Percentiles rank a stretch among this genome's conserved stretches.
Conservation (phyloP, 2,329 filamentous ascomycete genomes). For the Ophiostoma ips region DNA sequence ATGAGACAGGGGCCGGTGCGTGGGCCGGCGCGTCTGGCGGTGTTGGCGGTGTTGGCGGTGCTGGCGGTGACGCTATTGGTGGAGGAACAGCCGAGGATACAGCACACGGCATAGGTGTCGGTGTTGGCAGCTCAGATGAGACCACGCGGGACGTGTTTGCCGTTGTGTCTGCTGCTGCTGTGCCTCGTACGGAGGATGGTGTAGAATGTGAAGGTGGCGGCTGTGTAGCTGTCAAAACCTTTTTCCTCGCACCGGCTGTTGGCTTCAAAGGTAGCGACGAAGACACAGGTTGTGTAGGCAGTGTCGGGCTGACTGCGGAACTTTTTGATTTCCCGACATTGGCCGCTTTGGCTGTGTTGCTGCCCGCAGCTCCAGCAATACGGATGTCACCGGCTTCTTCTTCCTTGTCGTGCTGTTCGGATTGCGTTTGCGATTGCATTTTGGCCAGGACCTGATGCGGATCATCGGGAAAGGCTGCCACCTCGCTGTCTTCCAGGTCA, state of each 20-base stretch:
- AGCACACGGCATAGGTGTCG: no score
- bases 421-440: constrained; percentile 14
- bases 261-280: not conserved
- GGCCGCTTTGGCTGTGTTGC: not conserved
- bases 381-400: not conserved
- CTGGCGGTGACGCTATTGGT: not conserved
- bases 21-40: constrained; percentile 11
- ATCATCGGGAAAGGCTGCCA: constrained; percentile 20
- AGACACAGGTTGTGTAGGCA: not conserved
- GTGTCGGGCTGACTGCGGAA: not conserved
- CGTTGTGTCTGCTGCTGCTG: no score
- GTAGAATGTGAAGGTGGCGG: not conserved
- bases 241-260: not conserved
- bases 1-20: no score
- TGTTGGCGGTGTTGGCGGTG: not conserved
- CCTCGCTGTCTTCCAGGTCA: constrained; percentile 42
- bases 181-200: no score
- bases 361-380: not conserved
- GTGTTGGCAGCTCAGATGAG: no score
- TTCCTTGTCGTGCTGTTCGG: constrained; percentile 4
- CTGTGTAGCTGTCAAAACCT: not conserved
- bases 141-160: no score
- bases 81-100: no score
- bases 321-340: not conserved
- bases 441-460: constrained; percentile 12